phyloP scores from a whole-genome alignment of 768 basidiomycete genomes.

The Cyathus striatus region DNA sequence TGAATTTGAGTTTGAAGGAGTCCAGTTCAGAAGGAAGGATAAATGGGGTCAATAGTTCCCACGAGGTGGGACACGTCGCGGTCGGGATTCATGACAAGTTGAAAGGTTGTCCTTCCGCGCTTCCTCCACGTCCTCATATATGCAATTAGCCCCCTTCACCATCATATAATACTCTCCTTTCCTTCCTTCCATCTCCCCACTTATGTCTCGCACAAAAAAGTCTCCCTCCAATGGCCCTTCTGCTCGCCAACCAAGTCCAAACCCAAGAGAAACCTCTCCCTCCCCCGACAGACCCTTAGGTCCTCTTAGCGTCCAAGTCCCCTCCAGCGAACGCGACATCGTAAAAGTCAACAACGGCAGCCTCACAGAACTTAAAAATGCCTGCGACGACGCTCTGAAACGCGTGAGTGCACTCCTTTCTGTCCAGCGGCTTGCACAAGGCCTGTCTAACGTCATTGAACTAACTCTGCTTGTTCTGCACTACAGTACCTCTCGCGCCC shows the following conservation, averaged over 20 bases:
- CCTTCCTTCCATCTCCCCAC: not conserved
- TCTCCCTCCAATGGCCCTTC: not conserved
- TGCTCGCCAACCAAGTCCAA: conserved; percentile 1
- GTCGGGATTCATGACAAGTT: no score
- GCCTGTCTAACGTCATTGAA: not conserved
- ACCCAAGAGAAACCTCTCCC: not conserved
- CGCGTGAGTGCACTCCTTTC: conserved; percentile 48
- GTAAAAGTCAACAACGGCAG: conserved; percentile 61
- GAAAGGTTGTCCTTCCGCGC: no score
- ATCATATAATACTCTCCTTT: no score
- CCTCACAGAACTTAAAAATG: conserved; percentile 57
- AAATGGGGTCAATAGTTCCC: no score
- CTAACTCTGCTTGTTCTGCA: not conserved
- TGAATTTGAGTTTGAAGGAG: no score
- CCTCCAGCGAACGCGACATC: conserved; percentile 41
- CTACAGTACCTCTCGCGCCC: conserved; percentile 78
- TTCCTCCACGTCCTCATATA: no score
- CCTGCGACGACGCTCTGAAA: conserved; percentile 86
- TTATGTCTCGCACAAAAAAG: conserved; percentile 2
- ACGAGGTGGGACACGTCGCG: no score
- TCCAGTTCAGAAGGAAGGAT: no score
- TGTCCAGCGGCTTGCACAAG: not conserved
- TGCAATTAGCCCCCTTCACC: no score
- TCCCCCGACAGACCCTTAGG: conserved; percentile 44
- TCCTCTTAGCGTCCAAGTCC: conserved; percentile 43